Evolutionary conservation across 208 protist species (phyloP), one percentile per base, ranked within the genome.

Genomic region (Leishmania braziliensis): DNA sequence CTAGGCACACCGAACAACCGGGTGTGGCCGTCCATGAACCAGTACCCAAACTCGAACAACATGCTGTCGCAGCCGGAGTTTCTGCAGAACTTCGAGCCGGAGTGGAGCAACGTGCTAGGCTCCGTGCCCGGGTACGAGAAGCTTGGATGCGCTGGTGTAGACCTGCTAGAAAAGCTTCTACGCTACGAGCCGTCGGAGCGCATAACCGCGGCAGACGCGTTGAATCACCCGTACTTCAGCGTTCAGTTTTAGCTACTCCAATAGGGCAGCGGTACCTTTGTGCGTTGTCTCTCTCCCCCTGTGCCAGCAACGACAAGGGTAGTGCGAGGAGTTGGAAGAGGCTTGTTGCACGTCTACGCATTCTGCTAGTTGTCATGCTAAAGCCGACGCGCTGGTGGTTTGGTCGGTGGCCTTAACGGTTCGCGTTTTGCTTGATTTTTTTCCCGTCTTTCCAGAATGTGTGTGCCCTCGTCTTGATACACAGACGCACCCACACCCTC

Each of bases 1-100:
- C 86, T 99, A 10, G 97, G 98, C 81, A 99, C 97, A 14, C 98
- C 98, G 33, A 99, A 90, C 80, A 95, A 95, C 65, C 84, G 95
- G 39, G 83, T 90, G 20, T 99, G 99, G 99, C 98, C 97, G 2
- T 94, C 89, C 53, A 91, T 95, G 84, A 90, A 95, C 83, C 81
- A 84, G 69, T 97, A 97, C 79, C 91, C 93, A 2, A 95, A 97
- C 82, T 95, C 92, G 43, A 86, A 83, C 70, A 89, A 93, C 84
- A 95, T 94, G 89, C 86, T 97, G 48, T 92, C 88, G 26, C 88
- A 93, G 76, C 83, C 86, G 6, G 88, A 95, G 83, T 94, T 95
- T 69, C 74, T 91, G 72, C 87, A 89, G 79, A 93, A 93, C 68
- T 78, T 91, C 63, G 56, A 66, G 70, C 80, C 94, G 36, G 82